Evolutionary conservation across 441 rosid genomes (phyloP).

Genomic region (Eruca vesicaria): DNA sequence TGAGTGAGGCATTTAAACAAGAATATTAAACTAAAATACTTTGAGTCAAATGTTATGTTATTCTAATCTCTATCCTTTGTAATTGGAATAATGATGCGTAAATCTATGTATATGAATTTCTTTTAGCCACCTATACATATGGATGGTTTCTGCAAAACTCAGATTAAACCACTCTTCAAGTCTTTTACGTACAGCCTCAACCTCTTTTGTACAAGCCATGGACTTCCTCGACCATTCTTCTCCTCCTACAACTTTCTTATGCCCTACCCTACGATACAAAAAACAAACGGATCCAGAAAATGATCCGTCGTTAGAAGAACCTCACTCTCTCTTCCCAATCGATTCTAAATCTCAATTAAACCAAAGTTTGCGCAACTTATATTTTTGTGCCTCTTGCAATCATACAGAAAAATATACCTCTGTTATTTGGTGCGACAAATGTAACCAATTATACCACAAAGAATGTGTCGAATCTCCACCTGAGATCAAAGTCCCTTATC

Average conservation of each 20-base stretch:
- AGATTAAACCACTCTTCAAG: not conserved
- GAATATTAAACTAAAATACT: not conserved
- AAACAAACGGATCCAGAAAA: too few relatives aligned
- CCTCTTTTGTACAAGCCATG: not conserved
- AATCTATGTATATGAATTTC: not conserved
- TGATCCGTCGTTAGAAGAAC: too few relatives aligned
- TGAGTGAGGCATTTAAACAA: not conserved
- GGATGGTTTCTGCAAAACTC: not conserved
- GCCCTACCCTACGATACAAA: too few relatives aligned
- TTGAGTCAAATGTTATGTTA: not conserved
- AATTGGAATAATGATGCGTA: not conserved
- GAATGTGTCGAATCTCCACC: not conserved
- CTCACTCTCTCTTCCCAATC: too few relatives aligned
- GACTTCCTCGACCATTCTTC: not conserved
- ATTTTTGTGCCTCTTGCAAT: too few relatives aligned
- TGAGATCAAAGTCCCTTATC: not conserved
- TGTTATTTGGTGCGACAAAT: not conserved
- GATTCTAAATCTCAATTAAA: too few relatives aligned
- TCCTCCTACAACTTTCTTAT: not conserved
- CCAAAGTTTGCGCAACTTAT: too few relatives aligned
- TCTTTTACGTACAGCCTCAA: not conserved
- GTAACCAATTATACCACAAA: not conserved
- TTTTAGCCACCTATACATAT: not conserved
- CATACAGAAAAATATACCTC: too few relatives aligned
- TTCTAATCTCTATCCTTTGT: not conserved